Evolutionary conservation across 139 green algal genomes (phyloP).

Genomic region (Coelastrella sp.): DNA sequence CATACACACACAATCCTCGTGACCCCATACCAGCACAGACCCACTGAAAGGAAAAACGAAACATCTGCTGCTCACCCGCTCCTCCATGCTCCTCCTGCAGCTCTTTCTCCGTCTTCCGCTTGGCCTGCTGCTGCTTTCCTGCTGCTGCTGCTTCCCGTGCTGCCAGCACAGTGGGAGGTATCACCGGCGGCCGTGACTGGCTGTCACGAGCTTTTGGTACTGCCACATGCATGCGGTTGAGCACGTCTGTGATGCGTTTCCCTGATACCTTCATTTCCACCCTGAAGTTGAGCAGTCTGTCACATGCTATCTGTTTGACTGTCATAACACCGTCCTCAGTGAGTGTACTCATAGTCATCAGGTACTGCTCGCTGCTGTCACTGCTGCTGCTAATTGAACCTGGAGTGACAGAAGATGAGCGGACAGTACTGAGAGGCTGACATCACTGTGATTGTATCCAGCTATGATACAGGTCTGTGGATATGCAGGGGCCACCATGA

Average conservation of each 20-base stretch:
- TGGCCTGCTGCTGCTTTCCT: constrained; percentile 51
- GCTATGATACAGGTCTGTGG: no score
- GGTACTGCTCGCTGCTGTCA: constrained; percentile 47
- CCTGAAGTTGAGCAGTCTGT: constrained; percentile 88
- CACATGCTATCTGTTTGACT: constrained; percentile 93
- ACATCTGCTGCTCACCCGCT: constrained; percentile 67
- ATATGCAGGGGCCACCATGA: no score
- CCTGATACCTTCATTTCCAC: constrained; percentile 95
- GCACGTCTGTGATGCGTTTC: constrained; percentile 88
- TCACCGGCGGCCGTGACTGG: constrained; percentile 81
- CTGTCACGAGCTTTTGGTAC: constrained; percentile 67
- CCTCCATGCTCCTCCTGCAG: constrained; percentile 94
- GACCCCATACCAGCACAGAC: background rate
- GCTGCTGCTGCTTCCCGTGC: constrained; percentile 57
- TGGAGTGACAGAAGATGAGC: background rate
- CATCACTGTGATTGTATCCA: no score
- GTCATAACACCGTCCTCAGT: constrained; percentile 91
- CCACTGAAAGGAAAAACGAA: no score
- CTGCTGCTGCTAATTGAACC: background rate
- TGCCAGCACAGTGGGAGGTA: constrained; percentile 80
- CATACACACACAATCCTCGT: background rate
- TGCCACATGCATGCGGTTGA: constrained; percentile 96
- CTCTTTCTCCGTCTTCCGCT: constrained; percentile 77
- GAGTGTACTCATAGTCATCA: constrained; percentile 93
- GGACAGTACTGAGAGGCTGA: background rate